These are phyloP conservation scores for Truncatella angustata DNA, from an alignment of 2,329 filamentous ascomycete genomes.

Conservation along the genomic window DNA sequence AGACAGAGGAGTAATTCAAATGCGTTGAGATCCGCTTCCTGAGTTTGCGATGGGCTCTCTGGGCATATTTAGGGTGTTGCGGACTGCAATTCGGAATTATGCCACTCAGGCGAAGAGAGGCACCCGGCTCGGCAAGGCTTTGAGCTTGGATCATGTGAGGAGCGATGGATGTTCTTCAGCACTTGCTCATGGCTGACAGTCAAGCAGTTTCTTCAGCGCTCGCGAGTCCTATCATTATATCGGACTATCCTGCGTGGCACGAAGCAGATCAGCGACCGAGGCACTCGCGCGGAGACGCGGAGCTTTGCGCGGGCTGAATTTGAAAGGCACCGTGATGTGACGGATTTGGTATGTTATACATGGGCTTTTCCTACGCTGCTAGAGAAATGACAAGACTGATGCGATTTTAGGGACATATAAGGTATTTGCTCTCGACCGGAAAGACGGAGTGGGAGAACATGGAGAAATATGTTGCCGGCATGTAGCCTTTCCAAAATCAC, in stretches of 20 bases:
- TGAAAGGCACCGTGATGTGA: constrained; percentile 55
- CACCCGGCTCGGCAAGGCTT: constrained; percentile 36
- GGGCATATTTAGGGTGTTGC: constrained; percentile 14
- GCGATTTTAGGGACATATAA: constrained; percentile 54
- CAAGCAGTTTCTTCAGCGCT: constrained; percentile 56
- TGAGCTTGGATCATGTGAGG: constrained; percentile 60
- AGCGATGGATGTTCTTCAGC: neutral
- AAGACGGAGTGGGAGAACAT: constrained; percentile 66
- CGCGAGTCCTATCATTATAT: constrained; percentile 55
- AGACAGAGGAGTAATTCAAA: no score
- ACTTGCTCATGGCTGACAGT: no score
- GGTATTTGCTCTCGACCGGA: constrained; percentile 62
- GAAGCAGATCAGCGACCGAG: constrained; percentile 47
- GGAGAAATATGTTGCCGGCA: constrained; percentile 53
- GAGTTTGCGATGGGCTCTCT: constrained; percentile 19
- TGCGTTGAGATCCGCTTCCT: no score
- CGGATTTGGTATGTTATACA: constrained; percentile 56
- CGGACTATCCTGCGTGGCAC: constrained; percentile 56
- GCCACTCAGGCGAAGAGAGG: constrained; percentile 32
- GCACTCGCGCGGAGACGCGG: constrained; percentile 53
- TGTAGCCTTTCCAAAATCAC: constrained; percentile 32
- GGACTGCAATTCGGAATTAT: constrained; percentile 31
- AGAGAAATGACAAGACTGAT: neutral
- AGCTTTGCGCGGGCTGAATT: constrained; percentile 60
- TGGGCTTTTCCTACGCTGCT: no score